phyloP scores from a whole-genome alignment of 2,329 filamentous ascomycete species.

The Fusarium chuoi region DNA sequence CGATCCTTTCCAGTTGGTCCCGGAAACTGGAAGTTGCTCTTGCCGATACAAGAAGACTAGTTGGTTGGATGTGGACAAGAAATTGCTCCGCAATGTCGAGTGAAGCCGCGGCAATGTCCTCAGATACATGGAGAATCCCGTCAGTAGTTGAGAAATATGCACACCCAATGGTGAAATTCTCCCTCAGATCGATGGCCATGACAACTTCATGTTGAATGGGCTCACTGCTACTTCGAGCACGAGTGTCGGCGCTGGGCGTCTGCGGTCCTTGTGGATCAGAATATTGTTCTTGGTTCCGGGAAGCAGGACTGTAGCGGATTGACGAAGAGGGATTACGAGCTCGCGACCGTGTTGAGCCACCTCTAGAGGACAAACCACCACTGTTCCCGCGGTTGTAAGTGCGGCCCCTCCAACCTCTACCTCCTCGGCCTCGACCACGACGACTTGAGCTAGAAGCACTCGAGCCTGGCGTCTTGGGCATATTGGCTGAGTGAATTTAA shows the following conservation, averaged over 20 bases:
- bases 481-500: background rate
- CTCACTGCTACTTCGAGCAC: slow-evolving; percentile 17
- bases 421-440: slow-evolving; percentile 13
- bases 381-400: background rate
- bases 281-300: background rate
- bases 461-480: slow-evolving; percentile 23
- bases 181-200: slow-evolving; percentile 81
- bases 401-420: slow-evolving; percentile 1
- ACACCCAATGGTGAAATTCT: slow-evolving; percentile 80
- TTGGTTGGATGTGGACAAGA: slow-evolving; percentile 65
- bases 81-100: slow-evolving; percentile 74
- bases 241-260: background rate
- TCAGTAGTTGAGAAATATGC: slow-evolving; percentile 81
- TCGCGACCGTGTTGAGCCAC: background rate
- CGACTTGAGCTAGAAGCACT: slow-evolving; percentile 9
- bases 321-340: background rate
- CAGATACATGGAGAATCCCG: slow-evolving; percentile 77
- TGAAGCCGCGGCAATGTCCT: slow-evolving; percentile 78
- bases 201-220: slow-evolving; percentile 66
- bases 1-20: slow-evolving; percentile 42
- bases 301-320: background rate
- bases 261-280: background rate
- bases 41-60: slow-evolving; percentile 63
- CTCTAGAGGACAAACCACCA: slow-evolving; percentile 12
- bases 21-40: slow-evolving; percentile 56